phyloP scores from a whole-genome alignment of 768 basidiomycete species.

The Lactarius indigo region DNA sequence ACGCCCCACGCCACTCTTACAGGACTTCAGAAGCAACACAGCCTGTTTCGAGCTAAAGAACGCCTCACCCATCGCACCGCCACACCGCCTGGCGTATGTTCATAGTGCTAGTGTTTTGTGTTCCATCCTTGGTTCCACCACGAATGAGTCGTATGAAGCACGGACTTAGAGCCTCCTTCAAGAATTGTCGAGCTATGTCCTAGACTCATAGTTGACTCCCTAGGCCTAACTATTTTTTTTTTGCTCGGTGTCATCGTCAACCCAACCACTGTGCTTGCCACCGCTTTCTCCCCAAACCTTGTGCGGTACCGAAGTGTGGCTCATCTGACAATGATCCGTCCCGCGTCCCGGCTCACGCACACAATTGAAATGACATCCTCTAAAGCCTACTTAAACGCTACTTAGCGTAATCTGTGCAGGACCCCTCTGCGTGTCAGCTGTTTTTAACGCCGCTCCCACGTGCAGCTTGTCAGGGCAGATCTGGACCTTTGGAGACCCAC shows the following conservation, averaged over 20 bases:
- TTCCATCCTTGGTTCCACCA: no score
- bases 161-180: neutral
- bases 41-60: neutral
- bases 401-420: neutral
- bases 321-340: neutral
- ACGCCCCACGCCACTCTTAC: neutral
- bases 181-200: neutral
- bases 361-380: neutral
- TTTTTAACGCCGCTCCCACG: neutral
- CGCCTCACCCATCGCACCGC: neutral
- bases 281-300: neutral
- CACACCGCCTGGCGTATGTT: neutral
- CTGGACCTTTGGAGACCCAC: neutral
- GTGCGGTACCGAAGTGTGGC: neutral
- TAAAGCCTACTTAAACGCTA: constrained; percentile 1
- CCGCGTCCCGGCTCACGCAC: neutral
- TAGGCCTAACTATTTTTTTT: neutral
- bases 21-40: neutral
- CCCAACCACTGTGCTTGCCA: neutral
- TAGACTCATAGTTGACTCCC: neutral
- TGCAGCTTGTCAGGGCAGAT: neutral
- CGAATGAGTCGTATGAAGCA: neutral
- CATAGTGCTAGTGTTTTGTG: neutral
- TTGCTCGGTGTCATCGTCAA: neutral
- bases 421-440: neutral